Percentiles rank a stretch among this genome's conserved stretches.
phyloP scores from a whole-genome alignment of 192 early-diverging fungal species.

The Gonapodya prolifera region DNA sequence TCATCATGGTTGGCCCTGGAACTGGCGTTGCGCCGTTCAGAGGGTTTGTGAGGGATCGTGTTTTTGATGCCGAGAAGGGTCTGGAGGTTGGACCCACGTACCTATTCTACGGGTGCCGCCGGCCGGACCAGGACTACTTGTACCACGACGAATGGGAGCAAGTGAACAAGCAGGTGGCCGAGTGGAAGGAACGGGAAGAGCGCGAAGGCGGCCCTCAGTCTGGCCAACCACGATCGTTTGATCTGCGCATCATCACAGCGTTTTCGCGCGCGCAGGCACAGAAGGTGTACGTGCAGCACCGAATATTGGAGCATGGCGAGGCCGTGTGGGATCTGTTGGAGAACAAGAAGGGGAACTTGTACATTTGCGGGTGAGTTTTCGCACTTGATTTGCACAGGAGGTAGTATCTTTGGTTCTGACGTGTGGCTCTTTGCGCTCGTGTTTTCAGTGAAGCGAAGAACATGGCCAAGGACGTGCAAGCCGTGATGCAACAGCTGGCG shows the following conservation, averaged over 20 bases:
- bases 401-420: slow-evolving; percentile 12
- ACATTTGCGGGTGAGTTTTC: slow-evolving; percentile 65
- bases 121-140: slow-evolving; percentile 72
- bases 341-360: slow-evolving; percentile 62
- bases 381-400: slow-evolving; percentile 1
- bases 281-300: slow-evolving; percentile 96
- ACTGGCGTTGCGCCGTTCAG: slow-evolving; percentile 98
- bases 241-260: slow-evolving; percentile 68
- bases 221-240: slow-evolving; percentile 16
- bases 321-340: slow-evolving; percentile 72
- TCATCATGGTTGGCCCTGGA: slow-evolving; percentile 98
- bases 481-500: slow-evolving; percentile 53
- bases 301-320: slow-evolving; percentile 56
- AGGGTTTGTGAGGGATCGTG: slow-evolving; percentile 86
- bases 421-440: neutral
- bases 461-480: slow-evolving; percentile 88
- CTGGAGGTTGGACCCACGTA: slow-evolving; percentile 60
- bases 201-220: slow-evolving; percentile 24
- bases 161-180: slow-evolving; percentile 27
- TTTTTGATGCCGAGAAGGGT: slow-evolving; percentile 21
- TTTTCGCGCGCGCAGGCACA: slow-evolving; percentile 66
- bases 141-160: slow-evolving; percentile 76
- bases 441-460: slow-evolving; percentile 67
- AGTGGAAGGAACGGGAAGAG: slow-evolving; percentile 10
- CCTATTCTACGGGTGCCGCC: slow-evolving; percentile 91